phyloP scores from a whole-genome alignment of 2,329 filamentous ascomycete genomes.

The Aspergillus thermomutatus region DNA sequence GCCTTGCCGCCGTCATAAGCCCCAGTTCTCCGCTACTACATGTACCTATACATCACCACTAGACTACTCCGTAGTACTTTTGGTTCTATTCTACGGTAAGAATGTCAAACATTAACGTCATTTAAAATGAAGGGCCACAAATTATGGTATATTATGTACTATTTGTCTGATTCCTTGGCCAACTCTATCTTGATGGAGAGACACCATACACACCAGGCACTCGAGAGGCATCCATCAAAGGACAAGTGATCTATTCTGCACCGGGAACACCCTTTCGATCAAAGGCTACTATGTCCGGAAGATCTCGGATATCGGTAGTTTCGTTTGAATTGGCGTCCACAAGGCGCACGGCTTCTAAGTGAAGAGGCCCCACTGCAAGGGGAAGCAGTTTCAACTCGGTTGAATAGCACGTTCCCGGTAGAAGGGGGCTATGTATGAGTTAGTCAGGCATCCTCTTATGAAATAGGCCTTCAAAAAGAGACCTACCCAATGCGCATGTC shows the following conservation, averaged over 20 bases:
- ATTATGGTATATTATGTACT: neutral
- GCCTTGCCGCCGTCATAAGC: neutral
- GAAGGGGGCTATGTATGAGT: constrained; percentile 44
- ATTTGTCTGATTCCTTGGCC: neutral
- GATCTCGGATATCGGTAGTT: constrained; percentile 53
- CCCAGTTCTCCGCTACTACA: neutral
- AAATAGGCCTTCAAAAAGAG: neutral
- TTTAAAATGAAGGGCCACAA: neutral
- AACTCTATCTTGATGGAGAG: neutral
- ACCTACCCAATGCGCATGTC: constrained; percentile 58
- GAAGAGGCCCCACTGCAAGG: constrained; percentile 48
- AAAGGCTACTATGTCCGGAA: constrained; percentile 53
- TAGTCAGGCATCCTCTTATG: constrained; percentile 1
- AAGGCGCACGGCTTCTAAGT: constrained; percentile 52
- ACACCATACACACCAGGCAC: neutral
- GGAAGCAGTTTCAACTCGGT: constrained; percentile 55
- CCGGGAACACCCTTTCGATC: constrained; percentile 15
- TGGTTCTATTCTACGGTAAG: too few species aligned
- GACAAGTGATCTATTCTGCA: neutral
- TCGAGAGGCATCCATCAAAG: neutral
- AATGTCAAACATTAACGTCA: neutral
- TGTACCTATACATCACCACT: too few species aligned
- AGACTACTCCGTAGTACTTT: too few species aligned
- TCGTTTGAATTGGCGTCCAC: constrained; percentile 56
- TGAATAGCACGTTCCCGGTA: constrained; percentile 55